A percentile compares a stretch with the other conserved stretches of the same genome.
These are phyloP conservation scores for Diplodia sapinea DNA, from an alignment of 2,329 filamentous ascomycete genomes.

Conservation along the genomic window DNA sequence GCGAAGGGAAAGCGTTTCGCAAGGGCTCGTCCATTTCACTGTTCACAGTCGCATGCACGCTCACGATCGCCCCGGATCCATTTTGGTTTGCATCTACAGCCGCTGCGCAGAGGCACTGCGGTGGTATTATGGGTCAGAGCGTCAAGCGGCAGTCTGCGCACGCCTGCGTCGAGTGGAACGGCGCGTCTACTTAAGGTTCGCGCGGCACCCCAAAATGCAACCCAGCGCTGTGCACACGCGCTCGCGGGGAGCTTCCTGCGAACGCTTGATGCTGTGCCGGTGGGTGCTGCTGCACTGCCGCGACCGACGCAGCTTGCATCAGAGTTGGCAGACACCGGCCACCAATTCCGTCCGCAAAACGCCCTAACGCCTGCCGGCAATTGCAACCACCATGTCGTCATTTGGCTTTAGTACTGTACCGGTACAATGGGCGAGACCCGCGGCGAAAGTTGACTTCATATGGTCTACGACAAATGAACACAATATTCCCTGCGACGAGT, in stretches of 20 bases:
- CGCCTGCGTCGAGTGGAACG: constrained; percentile 14
- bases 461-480: background rate
- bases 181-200: constrained; percentile 17
- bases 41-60: constrained; percentile 27
- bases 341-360: constrained; percentile 17
- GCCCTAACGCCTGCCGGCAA: background rate
- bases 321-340: constrained; percentile 7
- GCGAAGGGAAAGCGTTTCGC: constrained; percentile 32
- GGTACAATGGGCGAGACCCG: background rate
- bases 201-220: constrained; percentile 13
- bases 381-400: background rate
- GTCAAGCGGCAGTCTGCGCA: constrained; percentile 20
- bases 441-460: constrained; percentile 1
- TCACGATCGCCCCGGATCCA: constrained; percentile 24
- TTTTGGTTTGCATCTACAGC: constrained; percentile 25
- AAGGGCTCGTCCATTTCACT: constrained; percentile 29
- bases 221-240: constrained; percentile 5
- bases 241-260: background rate
- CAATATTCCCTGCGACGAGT: constrained; percentile 3
- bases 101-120: constrained; percentile 18
- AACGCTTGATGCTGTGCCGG: background rate
- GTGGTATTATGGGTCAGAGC: constrained; percentile 26
- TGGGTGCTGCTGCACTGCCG: background rate
- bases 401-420: background rate
- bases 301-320: background rate